A percentile compares a stretch with the other conserved stretches of the same genome.
phyloP scores from a whole-genome alignment of 176 grass and related monocot genomes.

The Puccinellia tenuiflora region DNA sequence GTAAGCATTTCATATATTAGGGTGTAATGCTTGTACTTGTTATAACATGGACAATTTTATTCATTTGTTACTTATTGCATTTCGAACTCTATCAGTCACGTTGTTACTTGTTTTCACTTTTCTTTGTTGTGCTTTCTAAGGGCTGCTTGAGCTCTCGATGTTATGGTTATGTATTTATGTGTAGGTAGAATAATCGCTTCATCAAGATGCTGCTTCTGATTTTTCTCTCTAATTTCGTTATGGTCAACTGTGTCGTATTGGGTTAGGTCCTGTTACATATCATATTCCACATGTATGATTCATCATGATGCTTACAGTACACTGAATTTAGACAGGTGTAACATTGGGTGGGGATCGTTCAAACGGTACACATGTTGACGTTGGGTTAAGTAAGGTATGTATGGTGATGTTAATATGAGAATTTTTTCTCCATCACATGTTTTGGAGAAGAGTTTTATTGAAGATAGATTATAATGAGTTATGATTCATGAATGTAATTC shows the following conservation, averaged over 20 bases:
- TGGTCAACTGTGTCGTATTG: neutral
- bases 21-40: neutral
- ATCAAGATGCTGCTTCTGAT: neutral
- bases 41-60: neutral
- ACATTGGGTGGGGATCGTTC: conserved; percentile 69
- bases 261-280: neutral
- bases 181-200: neutral
- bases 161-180: neutral
- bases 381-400: conserved; percentile 91
- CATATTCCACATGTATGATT: conserved; percentile 8
- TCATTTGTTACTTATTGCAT: neutral
- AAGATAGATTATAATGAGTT: neutral
- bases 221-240: neutral
- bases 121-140: neutral
- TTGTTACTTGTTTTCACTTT: neutral
- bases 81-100: neutral
- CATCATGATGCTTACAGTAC: conserved; percentile 27
- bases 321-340: conserved; percentile 58
- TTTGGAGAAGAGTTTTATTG: neutral
- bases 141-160: neutral
- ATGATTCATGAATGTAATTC: neutral
- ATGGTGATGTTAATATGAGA: neutral
- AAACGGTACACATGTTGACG: conserved; percentile 80
- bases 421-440: neutral
- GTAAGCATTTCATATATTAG: neutral